Evolutionary conservation across 169 alveolate genomes (phyloP).

Genomic region (Cryptosporidium tyzzeri): DNA sequence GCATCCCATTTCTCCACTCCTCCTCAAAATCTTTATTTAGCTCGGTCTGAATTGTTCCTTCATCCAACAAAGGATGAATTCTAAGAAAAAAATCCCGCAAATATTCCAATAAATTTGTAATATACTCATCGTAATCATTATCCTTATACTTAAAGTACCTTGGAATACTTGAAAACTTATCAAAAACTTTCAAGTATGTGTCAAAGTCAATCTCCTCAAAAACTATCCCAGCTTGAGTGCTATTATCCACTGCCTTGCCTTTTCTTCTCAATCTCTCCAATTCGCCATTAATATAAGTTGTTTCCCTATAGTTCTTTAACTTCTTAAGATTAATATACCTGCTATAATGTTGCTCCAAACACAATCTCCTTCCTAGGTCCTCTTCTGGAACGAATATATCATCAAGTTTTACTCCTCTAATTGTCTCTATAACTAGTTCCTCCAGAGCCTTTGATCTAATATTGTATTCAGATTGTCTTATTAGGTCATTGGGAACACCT

Average conservation of each 20-base stretch:
- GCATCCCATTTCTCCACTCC: slow-evolving; percentile 78
- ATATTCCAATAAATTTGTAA: slow-evolving; percentile 79
- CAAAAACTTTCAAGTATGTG: slow-evolving; percentile 82
- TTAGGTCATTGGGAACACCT: slow-evolving; percentile 80
- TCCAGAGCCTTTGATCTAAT: slow-evolving; percentile 76
- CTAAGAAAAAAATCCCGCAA: slow-evolving; percentile 80
- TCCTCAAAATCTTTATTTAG: slow-evolving; percentile 82
- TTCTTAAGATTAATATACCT: slow-evolving; percentile 83
- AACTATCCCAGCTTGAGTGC: slow-evolving; percentile 12
- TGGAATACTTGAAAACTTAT: slow-evolving; percentile 83
- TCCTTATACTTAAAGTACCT: slow-evolving; percentile 86
- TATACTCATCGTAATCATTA: slow-evolving; percentile 80
- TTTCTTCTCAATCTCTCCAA: slow-evolving; percentile 61
- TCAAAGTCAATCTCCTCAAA: slow-evolving; percentile 84
- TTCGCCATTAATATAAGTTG: slow-evolving; percentile 65
- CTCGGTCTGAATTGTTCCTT: slow-evolving; percentile 77
- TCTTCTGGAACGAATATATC: slow-evolving; percentile 84
- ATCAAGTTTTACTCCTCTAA: slow-evolving; percentile 78
- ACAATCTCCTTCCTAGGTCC: slow-evolving; percentile 83
- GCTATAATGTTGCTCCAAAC: slow-evolving; percentile 81
- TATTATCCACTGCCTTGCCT: slow-evolving; percentile 11
- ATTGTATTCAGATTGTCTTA: slow-evolving; percentile 76
- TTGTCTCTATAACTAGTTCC: slow-evolving; percentile 78
- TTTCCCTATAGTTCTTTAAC: slow-evolving; percentile 78
- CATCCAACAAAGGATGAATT: slow-evolving; percentile 82